Conservation (phyloP, 1,284 basidiomycete species). For the Papiliotrema nemorosa region DNA sequence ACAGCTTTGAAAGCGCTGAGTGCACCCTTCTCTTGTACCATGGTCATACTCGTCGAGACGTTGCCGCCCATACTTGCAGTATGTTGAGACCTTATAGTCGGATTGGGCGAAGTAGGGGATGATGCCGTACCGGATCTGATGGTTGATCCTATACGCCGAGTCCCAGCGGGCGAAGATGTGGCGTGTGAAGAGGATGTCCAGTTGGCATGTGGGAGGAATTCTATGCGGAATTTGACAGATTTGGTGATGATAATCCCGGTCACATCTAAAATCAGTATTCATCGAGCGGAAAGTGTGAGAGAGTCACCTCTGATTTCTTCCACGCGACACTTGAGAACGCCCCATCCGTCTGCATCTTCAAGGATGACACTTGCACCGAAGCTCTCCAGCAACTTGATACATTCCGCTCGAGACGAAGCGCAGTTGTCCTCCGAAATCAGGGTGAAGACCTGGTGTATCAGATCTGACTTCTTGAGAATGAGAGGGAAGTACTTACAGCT, state of each 20-base stretch:
- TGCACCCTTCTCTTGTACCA: conserved; percentile 85
- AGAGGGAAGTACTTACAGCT: conserved; percentile 18
- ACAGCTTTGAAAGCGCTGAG: conserved; percentile 72
- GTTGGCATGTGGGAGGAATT: conserved; percentile 58
- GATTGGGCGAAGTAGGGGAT: not conserved
- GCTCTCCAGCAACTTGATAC: conserved; percentile 62
- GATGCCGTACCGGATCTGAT: no score
- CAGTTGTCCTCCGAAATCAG: conserved; percentile 66
- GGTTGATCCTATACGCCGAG: no score
- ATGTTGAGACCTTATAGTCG: not conserved
- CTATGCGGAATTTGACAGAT: conserved; percentile 68
- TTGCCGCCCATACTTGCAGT: no score
- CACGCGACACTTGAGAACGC: conserved; percentile 62
- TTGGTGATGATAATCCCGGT: conserved; percentile 56
- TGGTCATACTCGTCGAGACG: conserved; percentile 58
- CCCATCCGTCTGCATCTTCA: conserved; percentile 60
- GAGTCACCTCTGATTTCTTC: conserved; percentile 55
- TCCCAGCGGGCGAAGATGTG: not conserved
- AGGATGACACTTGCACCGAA: conserved; percentile 66
- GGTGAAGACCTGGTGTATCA: conserved; percentile 59
- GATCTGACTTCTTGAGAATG: no score
- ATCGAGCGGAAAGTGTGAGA: not conserved
- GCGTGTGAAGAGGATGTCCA: conserved; percentile 41
- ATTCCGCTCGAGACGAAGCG: conserved; percentile 61
- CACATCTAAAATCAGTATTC: conserved; percentile 49